Evolutionary conservation across 768 basidiomycete genomes (phyloP).

Genomic region (Panaeolus cyanescens): DNA sequence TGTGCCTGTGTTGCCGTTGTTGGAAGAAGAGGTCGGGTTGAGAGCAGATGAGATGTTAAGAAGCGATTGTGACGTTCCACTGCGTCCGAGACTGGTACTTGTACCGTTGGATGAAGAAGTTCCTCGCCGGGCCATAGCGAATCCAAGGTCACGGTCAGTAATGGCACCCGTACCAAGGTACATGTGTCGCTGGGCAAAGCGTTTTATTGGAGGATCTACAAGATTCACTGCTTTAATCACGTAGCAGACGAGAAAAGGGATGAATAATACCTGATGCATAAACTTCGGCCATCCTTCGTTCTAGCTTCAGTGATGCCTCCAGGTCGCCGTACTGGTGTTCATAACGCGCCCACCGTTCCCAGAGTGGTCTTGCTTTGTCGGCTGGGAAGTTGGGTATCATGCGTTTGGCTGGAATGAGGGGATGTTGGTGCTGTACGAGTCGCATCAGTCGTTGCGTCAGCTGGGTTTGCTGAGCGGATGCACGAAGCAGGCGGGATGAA

Average conservation of each 20-base stretch:
- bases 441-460: conserved; percentile 68
- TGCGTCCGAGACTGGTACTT: conserved; percentile 24
- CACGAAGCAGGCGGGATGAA: conserved; percentile 64
- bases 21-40: not conserved
- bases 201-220: conserved; percentile 86
- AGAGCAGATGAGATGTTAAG: conserved; percentile 17
- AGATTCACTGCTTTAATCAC: too few relatives aligned
- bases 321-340: conserved; percentile 96
- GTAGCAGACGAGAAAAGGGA: too few relatives aligned
- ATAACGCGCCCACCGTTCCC: conserved; percentile 96
- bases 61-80: conserved; percentile 37
- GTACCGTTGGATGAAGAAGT: conserved; percentile 7
- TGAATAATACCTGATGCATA: conserved; percentile 76
- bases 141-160: conserved; percentile 85
- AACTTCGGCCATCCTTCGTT: conserved; percentile 84
- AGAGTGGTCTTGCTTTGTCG: conserved; percentile 81
- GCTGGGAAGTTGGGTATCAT: conserved; percentile 77
- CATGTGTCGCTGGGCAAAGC: conserved; percentile 84
- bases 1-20: conserved; percentile 2
- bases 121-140: conserved; percentile 53
- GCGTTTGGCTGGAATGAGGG: conserved; percentile 78
- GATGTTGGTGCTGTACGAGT: conserved; percentile 75
- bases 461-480: conserved; percentile 65
- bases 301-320: conserved; percentile 84
- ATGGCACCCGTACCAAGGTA: conserved; percentile 88